Percentiles rank a stretch among this genome's conserved stretches.
These are phyloP conservation scores for Schizochytrium sp. DNA, from an alignment of 108 stramenopile genomes.

Conservation along the genomic window DNA sequence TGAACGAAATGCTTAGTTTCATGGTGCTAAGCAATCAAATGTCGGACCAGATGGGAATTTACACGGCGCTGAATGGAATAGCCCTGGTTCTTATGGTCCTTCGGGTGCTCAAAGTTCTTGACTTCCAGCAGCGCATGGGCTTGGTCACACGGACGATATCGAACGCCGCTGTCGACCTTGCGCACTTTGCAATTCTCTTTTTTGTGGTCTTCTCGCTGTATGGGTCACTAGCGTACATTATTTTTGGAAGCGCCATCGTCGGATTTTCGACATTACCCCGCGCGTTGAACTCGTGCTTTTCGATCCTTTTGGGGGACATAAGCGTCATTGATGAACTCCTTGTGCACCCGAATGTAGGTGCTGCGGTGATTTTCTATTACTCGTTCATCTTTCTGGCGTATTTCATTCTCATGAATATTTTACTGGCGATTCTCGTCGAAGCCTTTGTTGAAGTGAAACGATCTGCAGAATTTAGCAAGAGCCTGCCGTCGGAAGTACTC, in stretches of 20 bases:
- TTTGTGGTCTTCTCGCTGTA: neutral
- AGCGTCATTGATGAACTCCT: neutral
- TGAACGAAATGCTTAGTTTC: neutral
- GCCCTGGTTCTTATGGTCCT: neutral
- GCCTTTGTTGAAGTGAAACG: neutral
- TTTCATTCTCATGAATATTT: slow-evolving; percentile 17
- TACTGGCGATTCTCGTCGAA: slow-evolving; percentile 20
- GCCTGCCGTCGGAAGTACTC: neutral
- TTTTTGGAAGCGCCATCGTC: neutral
- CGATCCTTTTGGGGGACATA: slow-evolving; percentile 15
- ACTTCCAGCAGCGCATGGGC: slow-evolving; percentile 16
- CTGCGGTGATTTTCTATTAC: slow-evolving; percentile 3
- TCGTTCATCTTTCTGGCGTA: slow-evolving; percentile 10
- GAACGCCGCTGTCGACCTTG: neutral
- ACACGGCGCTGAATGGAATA: neutral
- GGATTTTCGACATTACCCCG: neutral
- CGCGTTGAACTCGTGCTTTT: slow-evolving; percentile 5
- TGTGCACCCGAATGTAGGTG: neutral
- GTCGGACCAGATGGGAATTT: neutral
- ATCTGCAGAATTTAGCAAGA: neutral
- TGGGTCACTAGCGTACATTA: neutral
- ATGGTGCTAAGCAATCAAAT: neutral
- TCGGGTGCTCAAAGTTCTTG: slow-evolving; percentile 1
- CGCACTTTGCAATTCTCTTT: slow-evolving; percentile 6
- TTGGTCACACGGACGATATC: slow-evolving; percentile 7